phyloP scores from a whole-genome alignment of 2,329 filamentous ascomycete genomes.

The Elsinoe ampelina region DNA sequence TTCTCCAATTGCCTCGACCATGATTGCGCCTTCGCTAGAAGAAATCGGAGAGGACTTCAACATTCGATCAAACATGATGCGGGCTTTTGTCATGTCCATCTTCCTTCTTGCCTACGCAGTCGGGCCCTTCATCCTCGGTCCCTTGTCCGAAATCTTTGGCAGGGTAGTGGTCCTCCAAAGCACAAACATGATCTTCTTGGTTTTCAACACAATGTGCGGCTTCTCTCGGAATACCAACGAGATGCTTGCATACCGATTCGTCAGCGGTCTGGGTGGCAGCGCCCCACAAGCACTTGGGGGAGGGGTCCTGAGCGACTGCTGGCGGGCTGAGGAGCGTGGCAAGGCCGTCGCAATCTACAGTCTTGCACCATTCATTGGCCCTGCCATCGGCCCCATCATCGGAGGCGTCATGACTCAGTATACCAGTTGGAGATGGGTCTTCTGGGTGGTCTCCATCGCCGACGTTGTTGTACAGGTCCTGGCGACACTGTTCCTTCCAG shows the following conservation, averaged over 20 bases:
- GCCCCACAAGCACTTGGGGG: slow-evolving; percentile 31
- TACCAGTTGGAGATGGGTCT: slow-evolving; percentile 69
- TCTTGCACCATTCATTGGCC: slow-evolving; percentile 23
- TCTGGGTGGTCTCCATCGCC: slow-evolving; percentile 75
- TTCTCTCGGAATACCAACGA: slow-evolving; percentile 26
- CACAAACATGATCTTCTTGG: slow-evolving; percentile 30
- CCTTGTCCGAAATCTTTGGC: slow-evolving; percentile 30
- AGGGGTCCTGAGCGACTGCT: slow-evolving; percentile 26
- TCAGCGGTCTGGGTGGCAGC: slow-evolving; percentile 30
- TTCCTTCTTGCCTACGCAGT: slow-evolving; percentile 32
- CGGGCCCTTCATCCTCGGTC: slow-evolving; percentile 30
- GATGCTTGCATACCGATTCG: slow-evolving; percentile 31
- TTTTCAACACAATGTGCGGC: slow-evolving; percentile 31
- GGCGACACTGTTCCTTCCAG: slow-evolving; percentile 56
- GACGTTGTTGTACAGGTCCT: slow-evolving; percentile 58
- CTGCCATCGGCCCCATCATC: slow-evolving; percentile 19
- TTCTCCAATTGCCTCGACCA: slow-evolving; percentile 30
- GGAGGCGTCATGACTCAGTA: slow-evolving; percentile 51
- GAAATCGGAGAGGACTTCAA: slow-evolving; percentile 24
- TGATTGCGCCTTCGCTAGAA: slow-evolving; percentile 30
- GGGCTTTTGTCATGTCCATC: slow-evolving; percentile 27
- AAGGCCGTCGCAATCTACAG: slow-evolving; percentile 25
- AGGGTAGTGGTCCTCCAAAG: slow-evolving; percentile 28
- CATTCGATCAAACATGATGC: slow-evolving; percentile 20
- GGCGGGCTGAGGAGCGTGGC: slow-evolving; percentile 23